Conservation (phyloP, 495 filamentous ascomycete species). For the Penicillium coprophilum region DNA sequence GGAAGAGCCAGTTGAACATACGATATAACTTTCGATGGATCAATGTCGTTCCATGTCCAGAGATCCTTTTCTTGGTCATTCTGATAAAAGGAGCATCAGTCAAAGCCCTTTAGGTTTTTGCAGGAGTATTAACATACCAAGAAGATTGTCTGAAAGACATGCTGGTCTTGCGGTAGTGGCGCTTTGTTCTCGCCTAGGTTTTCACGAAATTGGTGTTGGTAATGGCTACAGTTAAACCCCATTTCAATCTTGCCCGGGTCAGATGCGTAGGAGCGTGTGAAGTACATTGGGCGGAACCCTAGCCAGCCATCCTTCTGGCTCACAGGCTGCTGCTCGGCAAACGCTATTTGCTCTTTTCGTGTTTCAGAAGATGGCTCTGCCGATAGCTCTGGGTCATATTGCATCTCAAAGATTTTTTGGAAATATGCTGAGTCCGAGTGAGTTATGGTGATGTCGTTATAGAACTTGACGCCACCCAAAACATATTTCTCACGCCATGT, state of each 20-base stretch:
- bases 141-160: slow-evolving; percentile 85
- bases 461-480: slow-evolving; percentile 73
- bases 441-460: slow-evolving; percentile 81
- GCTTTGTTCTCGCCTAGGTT: slow-evolving; percentile 38
- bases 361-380: slow-evolving; percentile 47
- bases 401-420: slow-evolving; percentile 70
- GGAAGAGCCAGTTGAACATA: not conserved
- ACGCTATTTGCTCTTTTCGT: slow-evolving; percentile 50
- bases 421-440: slow-evolving; percentile 77
- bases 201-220: slow-evolving; percentile 76
- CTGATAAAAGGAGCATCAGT: not conserved
- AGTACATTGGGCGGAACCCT: slow-evolving; percentile 79
- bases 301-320: slow-evolving; percentile 38
- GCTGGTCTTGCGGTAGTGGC: slow-evolving; percentile 51
- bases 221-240: slow-evolving; percentile 83
- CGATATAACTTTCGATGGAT: slow-evolving; percentile 62
- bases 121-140: slow-evolving; percentile 31
- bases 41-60: slow-evolving; percentile 73
- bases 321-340: slow-evolving; percentile 45
- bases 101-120: not conserved
- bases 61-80: slow-evolving; percentile 64
- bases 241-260: slow-evolving; percentile 75
- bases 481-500: slow-evolving; percentile 65
- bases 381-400: slow-evolving; percentile 54
- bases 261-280: slow-evolving; percentile 64